phyloP scores from a whole-genome alignment of 179 eudicot species.

The Corrigiola litoralis region DNA sequence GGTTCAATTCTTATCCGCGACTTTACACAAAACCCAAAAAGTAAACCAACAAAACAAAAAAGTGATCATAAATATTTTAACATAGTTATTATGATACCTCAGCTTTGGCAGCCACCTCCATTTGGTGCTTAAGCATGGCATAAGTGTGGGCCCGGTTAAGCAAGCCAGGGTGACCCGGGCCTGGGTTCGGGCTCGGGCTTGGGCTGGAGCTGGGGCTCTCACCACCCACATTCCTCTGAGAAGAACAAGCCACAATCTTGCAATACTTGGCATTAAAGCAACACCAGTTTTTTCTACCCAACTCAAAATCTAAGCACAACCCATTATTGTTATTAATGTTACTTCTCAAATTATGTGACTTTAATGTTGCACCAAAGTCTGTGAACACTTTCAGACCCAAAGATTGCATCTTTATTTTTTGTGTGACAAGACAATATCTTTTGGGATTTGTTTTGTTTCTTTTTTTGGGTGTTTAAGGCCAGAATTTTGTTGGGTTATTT shows the following conservation, averaged over 20 bases:
- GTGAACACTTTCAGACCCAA: conserved; percentile 42
- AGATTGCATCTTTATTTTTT: conserved; percentile 45
- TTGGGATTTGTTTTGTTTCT: background rate
- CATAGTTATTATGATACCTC: conserved; percentile 41
- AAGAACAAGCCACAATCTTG: conserved; percentile 56
- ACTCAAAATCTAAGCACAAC: conserved; percentile 26
- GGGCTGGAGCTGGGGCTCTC: conserved; percentile 31
- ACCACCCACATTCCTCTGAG: conserved; percentile 40
- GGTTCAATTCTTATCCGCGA: too few relatives aligned
- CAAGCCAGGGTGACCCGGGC: conserved; percentile 30
- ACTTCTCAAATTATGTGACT: conserved; percentile 19
- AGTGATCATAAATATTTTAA: background rate
- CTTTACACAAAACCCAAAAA: background rate
- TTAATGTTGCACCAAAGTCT: conserved; percentile 32
- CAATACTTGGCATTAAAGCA: conserved; percentile 21
- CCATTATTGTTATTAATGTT: conserved; percentile 18
- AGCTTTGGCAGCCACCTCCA: conserved; percentile 92
- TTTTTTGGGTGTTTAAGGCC: too few relatives aligned
- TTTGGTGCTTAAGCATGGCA: conserved; percentile 76
- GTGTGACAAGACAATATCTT: too few relatives aligned
- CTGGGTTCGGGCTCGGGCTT: conserved; percentile 20
- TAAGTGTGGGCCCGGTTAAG: conserved; percentile 63
- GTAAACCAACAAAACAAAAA: background rate
- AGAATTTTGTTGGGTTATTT: conserved; percentile 1
- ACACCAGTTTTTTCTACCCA: conserved; percentile 19